Conservation (phyloP, 2,329 filamentous ascomycete species). For the Hypoxylon sp. region DNA sequence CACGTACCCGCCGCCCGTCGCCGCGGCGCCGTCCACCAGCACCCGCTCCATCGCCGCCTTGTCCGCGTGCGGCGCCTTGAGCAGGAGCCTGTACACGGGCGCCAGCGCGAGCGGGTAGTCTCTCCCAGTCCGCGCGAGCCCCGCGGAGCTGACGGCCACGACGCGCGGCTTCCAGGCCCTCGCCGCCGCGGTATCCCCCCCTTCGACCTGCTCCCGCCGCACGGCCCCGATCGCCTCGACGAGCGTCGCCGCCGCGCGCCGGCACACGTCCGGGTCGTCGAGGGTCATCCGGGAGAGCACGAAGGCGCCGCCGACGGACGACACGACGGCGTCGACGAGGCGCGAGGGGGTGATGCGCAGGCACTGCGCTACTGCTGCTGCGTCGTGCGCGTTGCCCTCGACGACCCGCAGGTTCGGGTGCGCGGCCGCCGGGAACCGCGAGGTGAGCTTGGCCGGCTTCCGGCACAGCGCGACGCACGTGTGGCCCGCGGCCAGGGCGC, state of each 20-base stretch:
- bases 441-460: slow-evolving; percentile 56
- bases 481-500: slow-evolving; percentile 55
- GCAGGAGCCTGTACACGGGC: slow-evolving; percentile 54
- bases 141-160: slow-evolving; percentile 53
- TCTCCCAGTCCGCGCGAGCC: slow-evolving; percentile 48
- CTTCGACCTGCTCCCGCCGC: slow-evolving; percentile 28
- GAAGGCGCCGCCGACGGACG: slow-evolving; percentile 55
- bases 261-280: slow-evolving; percentile 59
- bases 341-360: slow-evolving; percentile 44
- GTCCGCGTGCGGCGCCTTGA: slow-evolving; percentile 55
- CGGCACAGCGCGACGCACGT: slow-evolving; percentile 59
- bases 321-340: slow-evolving; percentile 54
- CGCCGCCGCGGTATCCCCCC: slow-evolving; percentile 1
- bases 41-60: slow-evolving; percentile 57
- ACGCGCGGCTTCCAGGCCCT: slow-evolving; percentile 46
- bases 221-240: slow-evolving; percentile 49
- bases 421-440: slow-evolving; percentile 43
- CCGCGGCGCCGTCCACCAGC: slow-evolving; percentile 23
- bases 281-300: slow-evolving; percentile 46
- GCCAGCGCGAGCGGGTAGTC: slow-evolving; percentile 54
- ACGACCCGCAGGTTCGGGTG: slow-evolving; percentile 53
- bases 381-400: slow-evolving; percentile 58
- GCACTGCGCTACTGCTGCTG: slow-evolving; percentile 47
- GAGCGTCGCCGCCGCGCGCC: slow-evolving; percentile 53
- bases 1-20: slow-evolving; percentile 40